Base-by-base conservation (phyloP, 2,329 filamentous ascomycete species). In the Akanthomyces muscarius region DNA sequence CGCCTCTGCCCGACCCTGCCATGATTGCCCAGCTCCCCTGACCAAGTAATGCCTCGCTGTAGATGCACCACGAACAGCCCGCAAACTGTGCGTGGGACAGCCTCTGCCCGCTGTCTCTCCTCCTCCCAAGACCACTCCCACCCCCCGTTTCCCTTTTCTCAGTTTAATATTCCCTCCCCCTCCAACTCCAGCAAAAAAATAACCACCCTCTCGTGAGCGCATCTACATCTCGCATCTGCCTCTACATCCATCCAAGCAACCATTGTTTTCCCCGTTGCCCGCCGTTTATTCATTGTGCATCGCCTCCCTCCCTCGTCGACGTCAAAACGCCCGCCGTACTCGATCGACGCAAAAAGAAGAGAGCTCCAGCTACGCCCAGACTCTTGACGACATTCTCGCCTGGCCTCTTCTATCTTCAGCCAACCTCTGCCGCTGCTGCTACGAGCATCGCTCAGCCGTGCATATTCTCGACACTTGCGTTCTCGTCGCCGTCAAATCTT, bases 121-220 rank as follows among this genome's bases (percentile, higher is more conserved):
- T 36, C 33, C 33, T 36, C 33, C 33, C 38, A 33, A 5, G 33
- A 21, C 18, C 38, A 23, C 47, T 23, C 18, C 44, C 25, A 41
- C 23, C 48, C 57, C 60, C 51, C 36, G 25, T 54, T 56, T 56
- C 44, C 60, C 38, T 21, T 23, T 44, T 50, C 60, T 42, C 51
- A 48, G 52, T 33, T 56, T 62, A 62, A 62, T 62, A 56, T 62
- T 55, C 60, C 60, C 52, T 56, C 60, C 59, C 59, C 59, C 52
- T 56, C 60, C 51, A 62, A 62, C 52, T 62, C 52, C 52, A 62
- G 56, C 52, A 16, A 42, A 56, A 62, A 61, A 62, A 25, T 5
- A 50, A 62, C 25, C 42, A 45, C 59, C 33, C 10, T 48, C 58
- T 62, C 44, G 42, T 50, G 60, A 62, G 60, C 60, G 44, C 51